These are phyloP conservation scores for Monilinia aucupariae DNA, from an alignment of 2,329 filamentous ascomycete species.

Conservation along the genomic window DNA sequence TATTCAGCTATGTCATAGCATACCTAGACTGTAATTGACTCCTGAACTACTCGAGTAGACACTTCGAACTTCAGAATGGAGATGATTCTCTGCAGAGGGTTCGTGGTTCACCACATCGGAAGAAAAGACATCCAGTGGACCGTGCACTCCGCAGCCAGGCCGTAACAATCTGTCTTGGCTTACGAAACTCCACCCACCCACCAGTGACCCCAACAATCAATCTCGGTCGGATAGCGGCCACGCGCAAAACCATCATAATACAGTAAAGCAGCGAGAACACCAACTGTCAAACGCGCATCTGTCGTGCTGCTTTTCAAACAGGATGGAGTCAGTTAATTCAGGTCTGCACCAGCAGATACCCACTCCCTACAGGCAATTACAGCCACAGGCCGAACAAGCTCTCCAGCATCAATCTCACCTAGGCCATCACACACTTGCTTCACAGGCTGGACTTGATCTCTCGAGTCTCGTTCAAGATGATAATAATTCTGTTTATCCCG, in stretches of 20 bases:
- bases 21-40: no score
- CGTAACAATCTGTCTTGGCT: no score
- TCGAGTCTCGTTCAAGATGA: conserved; percentile 37
- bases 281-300: conserved; percentile 22
- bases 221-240: conserved; percentile 8
- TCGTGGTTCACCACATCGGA: no score
- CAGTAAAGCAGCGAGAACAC: conserved; percentile 32
- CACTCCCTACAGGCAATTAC: conserved; percentile 30
- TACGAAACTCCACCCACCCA: conserved; percentile 1
- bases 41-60: no score
- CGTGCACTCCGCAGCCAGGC: no score
- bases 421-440: conserved; percentile 34
- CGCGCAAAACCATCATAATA: conserved; percentile 22
- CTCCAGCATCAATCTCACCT: conserved; percentile 35
- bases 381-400: conserved; percentile 34
- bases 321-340: conserved; percentile 31
- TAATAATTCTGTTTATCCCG: conserved; percentile 37
- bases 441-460: conserved; percentile 38
- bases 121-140: no score
- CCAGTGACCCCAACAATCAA: not conserved
- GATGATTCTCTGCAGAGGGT: no score
- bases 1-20: not conserved
- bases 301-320: conserved; percentile 26
- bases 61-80: no score
- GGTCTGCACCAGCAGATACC: conserved; percentile 34